Evolutionary conservation across 192 early-diverging fungal species (phyloP), one percentile per base, ranked within the genome.

Genomic region (Linnemannia zychae): DNA sequence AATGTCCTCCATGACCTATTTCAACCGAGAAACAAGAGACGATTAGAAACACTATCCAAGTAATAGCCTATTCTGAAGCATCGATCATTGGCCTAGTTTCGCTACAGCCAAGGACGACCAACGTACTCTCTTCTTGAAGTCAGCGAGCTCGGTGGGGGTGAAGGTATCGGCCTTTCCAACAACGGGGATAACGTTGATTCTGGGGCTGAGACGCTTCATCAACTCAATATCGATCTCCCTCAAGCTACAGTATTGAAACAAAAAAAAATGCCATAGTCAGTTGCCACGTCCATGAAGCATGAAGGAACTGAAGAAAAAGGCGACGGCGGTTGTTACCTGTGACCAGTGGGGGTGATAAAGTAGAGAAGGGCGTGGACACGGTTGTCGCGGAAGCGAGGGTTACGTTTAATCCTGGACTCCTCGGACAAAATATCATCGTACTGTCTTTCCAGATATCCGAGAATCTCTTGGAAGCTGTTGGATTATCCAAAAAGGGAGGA

Each of bases 271-370:
- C 71, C 33, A 73, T 33, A 11, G 57, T 63, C 1, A 63, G 57
- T 63, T 31, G 0, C 9, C 12, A 31, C 0, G 22, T 31, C 31
- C 28, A 3, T 63, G 5, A 60, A 13, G 18, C 6, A 22, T 40
- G 24, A 52, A n/a, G n/a, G 20, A 12, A 28, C 28, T 53, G 50
- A 9, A 53, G n/a, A 18, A 16, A 24, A 57, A 28, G 28, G 48
- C 16, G 22, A 46, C 17, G 16, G 33, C 7, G 31, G 22, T 37
- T 49, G 24, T 67, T 91, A 92, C 91, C 95, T 92, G 91, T 99
- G 98, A 44, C 99, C 99, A 47, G 97, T 97, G 28, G 99, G 98
- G 44, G 95, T 92, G 79, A 99, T 98, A 88, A 99, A 99, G 92
- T 99, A 99, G 72, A 99, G 90, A 33, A 98, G 92, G 18, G 95